Conservation (phyloP, 1,139 yeast genomes). For the Candida glucosophila region DNA sequence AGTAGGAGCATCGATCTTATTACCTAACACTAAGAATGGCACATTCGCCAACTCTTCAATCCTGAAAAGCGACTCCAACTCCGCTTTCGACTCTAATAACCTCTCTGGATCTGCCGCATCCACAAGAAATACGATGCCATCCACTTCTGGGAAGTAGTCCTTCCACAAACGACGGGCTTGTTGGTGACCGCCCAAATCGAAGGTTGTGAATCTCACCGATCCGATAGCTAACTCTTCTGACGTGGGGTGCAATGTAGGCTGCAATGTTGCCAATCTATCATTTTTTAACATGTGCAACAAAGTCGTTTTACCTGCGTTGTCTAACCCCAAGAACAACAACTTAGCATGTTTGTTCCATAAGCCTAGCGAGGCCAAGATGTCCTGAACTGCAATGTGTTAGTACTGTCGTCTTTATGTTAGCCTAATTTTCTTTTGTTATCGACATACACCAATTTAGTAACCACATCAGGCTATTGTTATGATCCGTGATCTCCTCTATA, state of each 20-base stretch:
- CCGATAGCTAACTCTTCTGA: constrained; percentile 97
- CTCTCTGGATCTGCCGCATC: constrained; percentile 97
- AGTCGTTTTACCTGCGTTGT: constrained; percentile 98
- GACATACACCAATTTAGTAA: constrained; percentile 39
- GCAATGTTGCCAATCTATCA: constrained; percentile 94
- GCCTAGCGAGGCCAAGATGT: constrained; percentile 86
- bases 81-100: constrained; percentile 89
- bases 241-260: constrained; percentile 97
- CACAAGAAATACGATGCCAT: constrained; percentile 92
- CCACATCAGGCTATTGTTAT: too few relatives aligned
- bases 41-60: constrained; percentile 86
- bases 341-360: constrained; percentile 98
- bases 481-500: too few relatives aligned
- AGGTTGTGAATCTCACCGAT: constrained; percentile 91
- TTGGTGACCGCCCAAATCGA: constrained; percentile 96
- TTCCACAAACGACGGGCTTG: constrained; percentile 99
- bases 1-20: constrained; percentile 88
- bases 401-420: constrained; percentile 1
- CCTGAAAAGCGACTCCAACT: constrained; percentile 83
- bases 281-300: constrained; percentile 93
- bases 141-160: constrained; percentile 97
- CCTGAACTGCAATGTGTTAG: constrained; percentile 51
- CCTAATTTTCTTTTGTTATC: neutral
- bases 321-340: constrained; percentile 88
- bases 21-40: constrained; percentile 90